Percentiles rank a stretch among this genome's conserved stretches.
These are phyloP conservation scores for Colletotrichum shisoi DNA, from an alignment of 2,329 filamentous ascomycete species.

Conservation along the genomic window DNA sequence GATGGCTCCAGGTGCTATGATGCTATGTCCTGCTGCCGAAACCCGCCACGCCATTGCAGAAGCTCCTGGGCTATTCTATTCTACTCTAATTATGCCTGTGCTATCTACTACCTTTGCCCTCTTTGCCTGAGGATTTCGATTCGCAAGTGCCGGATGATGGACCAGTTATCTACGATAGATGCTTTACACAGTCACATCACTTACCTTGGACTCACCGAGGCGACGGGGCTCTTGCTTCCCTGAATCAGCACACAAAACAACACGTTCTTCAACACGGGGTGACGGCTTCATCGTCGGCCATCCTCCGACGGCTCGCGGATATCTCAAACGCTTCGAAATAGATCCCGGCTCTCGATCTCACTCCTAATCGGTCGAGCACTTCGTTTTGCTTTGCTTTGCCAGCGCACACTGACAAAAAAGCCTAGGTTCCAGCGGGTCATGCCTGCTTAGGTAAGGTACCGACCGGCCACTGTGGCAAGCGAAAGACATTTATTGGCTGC, in stretches of 20 bases:
- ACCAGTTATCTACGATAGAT: slow-evolving; percentile 15
- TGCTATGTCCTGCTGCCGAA: slow-evolving; percentile 28
- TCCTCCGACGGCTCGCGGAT: slow-evolving; percentile 13
- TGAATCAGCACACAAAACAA: slow-evolving; percentile 21
- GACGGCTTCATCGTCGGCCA: slow-evolving; percentile 19
- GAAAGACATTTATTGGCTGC: neutral
- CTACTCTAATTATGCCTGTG: slow-evolving; percentile 5
- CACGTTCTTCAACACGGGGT: slow-evolving; percentile 11
- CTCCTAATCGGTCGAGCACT: slow-evolving; percentile 9
- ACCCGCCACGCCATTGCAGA: slow-evolving; percentile 21
- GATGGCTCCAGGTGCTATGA: neutral
- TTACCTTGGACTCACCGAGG: slow-evolving; percentile 3
- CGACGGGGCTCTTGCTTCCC: slow-evolving; percentile 4
- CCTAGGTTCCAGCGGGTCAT: slow-evolving; percentile 19
- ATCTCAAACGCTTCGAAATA: slow-evolving; percentile 3
- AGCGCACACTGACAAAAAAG: slow-evolving; percentile 21
- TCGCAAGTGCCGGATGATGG: neutral
- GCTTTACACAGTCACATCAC: neutral
- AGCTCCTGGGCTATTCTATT: slow-evolving; percentile 23
- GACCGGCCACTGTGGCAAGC: neutral
- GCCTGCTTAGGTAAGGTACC: slow-evolving; percentile 28
- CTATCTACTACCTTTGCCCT: neutral
- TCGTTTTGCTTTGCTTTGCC: slow-evolving; percentile 7
- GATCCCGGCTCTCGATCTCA: neutral
- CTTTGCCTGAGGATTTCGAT: neutral